Base-by-base conservation (phyloP, 805 yeast species). In the Peterozyma toletana region DNA sequence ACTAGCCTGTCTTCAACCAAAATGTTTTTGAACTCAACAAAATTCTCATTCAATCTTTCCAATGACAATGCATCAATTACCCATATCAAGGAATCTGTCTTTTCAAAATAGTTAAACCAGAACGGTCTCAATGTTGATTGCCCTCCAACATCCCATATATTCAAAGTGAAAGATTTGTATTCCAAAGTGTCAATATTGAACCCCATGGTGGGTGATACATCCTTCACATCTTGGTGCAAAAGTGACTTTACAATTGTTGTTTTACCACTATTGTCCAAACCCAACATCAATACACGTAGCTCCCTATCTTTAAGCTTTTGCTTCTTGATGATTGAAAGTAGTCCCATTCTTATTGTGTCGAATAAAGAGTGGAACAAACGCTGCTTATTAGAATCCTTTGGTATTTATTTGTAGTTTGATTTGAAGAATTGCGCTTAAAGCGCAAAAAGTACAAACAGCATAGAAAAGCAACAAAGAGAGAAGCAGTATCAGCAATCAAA, bases 51-150 rank as follows among this genome's bases (percentile, higher is more conserved):
- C 21, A 87, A 63, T 41, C 96, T 64, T 39, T 77, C 78, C 27
- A 76, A 57, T 16, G 83, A 75, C 36, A 68, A 60, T 2, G 78
- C 72, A 61, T 91, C 97, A 5, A 91, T 73, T 16, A 90, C 96
- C 96, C 96, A 90, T 11, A 90, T 62, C 14, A 90, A 66, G 5
- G 78, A 77, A 53, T 90, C 90, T 0, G 85, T 78, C 53, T 77
- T 79, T 50, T 89, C 96, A 56, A 85, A 90, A 60, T 91, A 90
- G 63, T 90, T 91, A 53, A 86, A 80, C 98, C 98, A 90, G 69
- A 89, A 89, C 14, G 90, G 80, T 39, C 98, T 66, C 36, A 90
- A 67, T 1, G 91, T 75, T 38, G 73, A 64, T 60, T 90, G 98
- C 2, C 98, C 98, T 5, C 98, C 98, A 11, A 90, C 80, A 56